Evolutionary conservation across 176 grass and related monocot genomes (phyloP).

Genomic region (Dendrocalamus sinicus): DNA sequence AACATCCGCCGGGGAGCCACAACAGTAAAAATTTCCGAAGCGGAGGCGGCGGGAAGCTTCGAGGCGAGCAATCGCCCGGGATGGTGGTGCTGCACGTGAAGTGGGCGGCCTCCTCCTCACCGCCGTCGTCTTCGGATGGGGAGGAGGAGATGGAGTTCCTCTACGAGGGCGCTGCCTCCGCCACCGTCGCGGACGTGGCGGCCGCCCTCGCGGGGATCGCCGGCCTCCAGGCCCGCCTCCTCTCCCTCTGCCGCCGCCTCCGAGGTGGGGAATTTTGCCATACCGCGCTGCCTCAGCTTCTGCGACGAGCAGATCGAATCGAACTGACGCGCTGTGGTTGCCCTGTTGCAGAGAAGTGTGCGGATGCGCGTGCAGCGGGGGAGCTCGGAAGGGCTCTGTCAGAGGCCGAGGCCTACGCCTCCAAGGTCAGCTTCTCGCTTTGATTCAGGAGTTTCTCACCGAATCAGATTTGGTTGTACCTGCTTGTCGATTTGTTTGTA

Average conservation of each 20-base stretch:
- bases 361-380: not conserved
- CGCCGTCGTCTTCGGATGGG: not conserved
- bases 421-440: constrained; percentile 44
- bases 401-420: constrained; percentile 61
- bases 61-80: not conserved
- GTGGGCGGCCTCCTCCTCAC: not conserved
- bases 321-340: not conserved
- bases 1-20: no score
- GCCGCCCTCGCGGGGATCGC: constrained; percentile 45
- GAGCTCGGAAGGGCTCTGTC: constrained; percentile 57
- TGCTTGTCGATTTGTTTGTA: not conserved
- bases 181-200: constrained; percentile 46
- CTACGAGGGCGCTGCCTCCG: constrained; percentile 46
- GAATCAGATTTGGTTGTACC: not conserved
- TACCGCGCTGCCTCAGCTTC: no score
- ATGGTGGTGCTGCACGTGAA: constrained; percentile 60
- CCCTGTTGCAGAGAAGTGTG: constrained; percentile 37
- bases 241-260: constrained; percentile 45
- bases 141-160: constrained; percentile 50
- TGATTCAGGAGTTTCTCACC: not conserved
- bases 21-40: not conserved
- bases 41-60: not conserved
- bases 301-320: not conserved
- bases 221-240: constrained; percentile 40
- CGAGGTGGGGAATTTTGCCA: not conserved